Evolutionary conservation across 2,329 filamentous ascomycete genomes (phyloP).

Genomic region (Cordyceps cateniannulata): DNA sequence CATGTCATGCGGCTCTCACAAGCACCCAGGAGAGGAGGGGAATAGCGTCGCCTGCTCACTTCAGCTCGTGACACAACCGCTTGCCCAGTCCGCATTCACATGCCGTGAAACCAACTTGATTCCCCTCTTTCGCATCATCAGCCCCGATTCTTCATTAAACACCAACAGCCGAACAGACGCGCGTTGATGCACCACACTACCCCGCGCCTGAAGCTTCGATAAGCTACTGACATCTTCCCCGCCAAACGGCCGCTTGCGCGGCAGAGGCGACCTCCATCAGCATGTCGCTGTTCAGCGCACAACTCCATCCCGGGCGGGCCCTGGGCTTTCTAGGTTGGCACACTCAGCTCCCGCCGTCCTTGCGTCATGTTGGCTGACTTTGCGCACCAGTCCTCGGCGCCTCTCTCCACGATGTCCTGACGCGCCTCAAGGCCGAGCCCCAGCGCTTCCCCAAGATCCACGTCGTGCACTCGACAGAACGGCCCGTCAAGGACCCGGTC

Average conservation of each 20-base stretch:
- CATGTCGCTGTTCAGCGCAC: conserved; percentile 50
- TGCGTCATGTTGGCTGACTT: background rate
- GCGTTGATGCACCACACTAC: background rate
- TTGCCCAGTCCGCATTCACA: background rate
- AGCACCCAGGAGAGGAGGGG: background rate
- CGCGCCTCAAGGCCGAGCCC: conserved; percentile 80
- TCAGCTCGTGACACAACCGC: conserved; percentile 1
- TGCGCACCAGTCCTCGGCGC: conserved; percentile 66
- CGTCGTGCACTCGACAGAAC: conserved; percentile 67
- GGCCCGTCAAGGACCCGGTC: conserved; percentile 70
- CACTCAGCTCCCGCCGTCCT: background rate
- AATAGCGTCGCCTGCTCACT: conserved; percentile 1
- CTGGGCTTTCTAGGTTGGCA: conserved; percentile 51
- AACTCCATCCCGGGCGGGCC: conserved; percentile 60
- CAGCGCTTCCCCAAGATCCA: conserved; percentile 78
- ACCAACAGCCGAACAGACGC: background rate
- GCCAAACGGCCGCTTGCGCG: conserved; percentile 3
- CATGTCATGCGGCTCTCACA: conserved; percentile 1
- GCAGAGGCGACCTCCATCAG: background rate
- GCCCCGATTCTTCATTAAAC: background rate
- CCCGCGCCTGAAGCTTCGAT: background rate
- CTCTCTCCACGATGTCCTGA: conserved; percentile 84
- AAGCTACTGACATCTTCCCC: background rate
- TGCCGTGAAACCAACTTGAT: background rate
- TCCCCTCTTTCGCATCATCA: background rate